A percentile compares a stretch with the other conserved stretches of the same genome.
Conservation (phyloP, 2,329 filamentous ascomycete species). For the Microdochium trichocladiopsis region DNA sequence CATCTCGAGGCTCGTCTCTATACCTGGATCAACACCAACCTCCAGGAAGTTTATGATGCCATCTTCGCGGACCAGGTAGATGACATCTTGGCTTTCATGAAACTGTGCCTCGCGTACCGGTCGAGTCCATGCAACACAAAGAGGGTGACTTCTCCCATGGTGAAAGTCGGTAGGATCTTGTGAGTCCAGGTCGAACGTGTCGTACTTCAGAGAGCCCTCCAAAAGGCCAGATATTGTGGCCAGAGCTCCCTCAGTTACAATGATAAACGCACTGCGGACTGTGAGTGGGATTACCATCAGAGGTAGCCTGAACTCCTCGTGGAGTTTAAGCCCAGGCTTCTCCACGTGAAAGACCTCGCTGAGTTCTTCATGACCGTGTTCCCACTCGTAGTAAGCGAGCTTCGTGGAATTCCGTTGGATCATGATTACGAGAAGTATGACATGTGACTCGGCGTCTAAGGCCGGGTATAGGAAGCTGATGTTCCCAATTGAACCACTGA, state of each 20-base stretch:
- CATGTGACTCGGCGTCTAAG: constrained; percentile 56
- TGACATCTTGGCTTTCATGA: constrained; percentile 60
- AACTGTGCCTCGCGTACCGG: constrained; percentile 61
- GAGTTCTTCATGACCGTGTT: constrained; percentile 36
- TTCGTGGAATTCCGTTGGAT: constrained; percentile 39
- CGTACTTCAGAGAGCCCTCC: constrained; percentile 40
- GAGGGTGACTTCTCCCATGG: constrained; percentile 40
- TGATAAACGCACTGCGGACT: constrained; percentile 62
- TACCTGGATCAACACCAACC: constrained; percentile 49
- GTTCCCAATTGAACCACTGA: constrained; percentile 72
- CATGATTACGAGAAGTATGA: constrained; percentile 68
- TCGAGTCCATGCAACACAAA: constrained; percentile 82
- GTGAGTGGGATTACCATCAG: constrained; percentile 66
- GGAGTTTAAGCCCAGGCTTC: constrained; percentile 41
- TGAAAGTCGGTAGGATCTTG: constrained; percentile 35
- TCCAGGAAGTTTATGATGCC: constrained; percentile 70
- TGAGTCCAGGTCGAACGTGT: constrained; percentile 32
- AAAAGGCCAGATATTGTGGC: constrained; percentile 48
- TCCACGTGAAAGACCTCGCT: constrained; percentile 33
- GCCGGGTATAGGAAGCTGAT: constrained; percentile 79
- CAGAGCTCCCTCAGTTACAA: constrained; percentile 56
- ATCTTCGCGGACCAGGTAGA: constrained; percentile 86
- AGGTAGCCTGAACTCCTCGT: constrained; percentile 50
- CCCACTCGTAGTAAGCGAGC: constrained; percentile 56
- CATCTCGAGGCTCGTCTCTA: constrained; percentile 49